Evolutionary conservation across 2,329 filamentous ascomycete species (phyloP).

Genomic region (Polytolypa hystricis): DNA sequence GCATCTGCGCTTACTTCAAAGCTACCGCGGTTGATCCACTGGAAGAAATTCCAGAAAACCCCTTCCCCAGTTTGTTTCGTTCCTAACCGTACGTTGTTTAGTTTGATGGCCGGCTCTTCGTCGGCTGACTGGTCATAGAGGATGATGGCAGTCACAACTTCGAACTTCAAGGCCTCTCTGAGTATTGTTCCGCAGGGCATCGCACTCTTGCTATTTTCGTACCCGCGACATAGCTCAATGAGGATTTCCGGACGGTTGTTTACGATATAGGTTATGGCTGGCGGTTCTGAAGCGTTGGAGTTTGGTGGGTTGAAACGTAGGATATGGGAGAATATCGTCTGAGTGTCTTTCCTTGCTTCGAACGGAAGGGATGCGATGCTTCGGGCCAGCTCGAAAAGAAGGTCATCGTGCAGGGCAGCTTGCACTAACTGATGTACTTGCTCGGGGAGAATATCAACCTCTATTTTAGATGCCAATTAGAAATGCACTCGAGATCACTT

Average conservation of each 20-base stretch:
- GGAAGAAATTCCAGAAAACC: constrained; percentile 93
- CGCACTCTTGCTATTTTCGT: constrained; percentile 81
- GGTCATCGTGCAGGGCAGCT: constrained; percentile 76
- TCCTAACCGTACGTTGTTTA: constrained; percentile 67
- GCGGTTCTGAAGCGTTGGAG: constrained; percentile 60
- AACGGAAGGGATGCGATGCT: constrained; percentile 81
- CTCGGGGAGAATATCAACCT: constrained; percentile 75
- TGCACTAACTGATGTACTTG: constrained; percentile 79
- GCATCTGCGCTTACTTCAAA: constrained; percentile 97
- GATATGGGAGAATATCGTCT: constrained; percentile 90
- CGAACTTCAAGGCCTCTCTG: constrained; percentile 80
- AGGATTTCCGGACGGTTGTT: constrained; percentile 78
- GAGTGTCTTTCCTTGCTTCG: constrained; percentile 89
- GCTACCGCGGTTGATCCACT: constrained; percentile 91
- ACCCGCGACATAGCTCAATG: constrained; percentile 77
- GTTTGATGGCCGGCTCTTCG: constrained; percentile 62
- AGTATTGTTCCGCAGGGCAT: constrained; percentile 84
- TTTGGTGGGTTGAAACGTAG: constrained; percentile 72
- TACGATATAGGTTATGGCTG: constrained; percentile 80
- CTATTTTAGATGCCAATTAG: too few species aligned
- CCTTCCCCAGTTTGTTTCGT: constrained; percentile 66
- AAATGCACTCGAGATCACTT: too few species aligned
- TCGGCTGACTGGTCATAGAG: constrained; percentile 79
- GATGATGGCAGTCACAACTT: constrained; percentile 80
- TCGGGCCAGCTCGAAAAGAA: constrained; percentile 72